Base-by-base conservation (phyloP, 495 filamentous ascomycete genomes). In the Hyaloscypha variabilis region DNA sequence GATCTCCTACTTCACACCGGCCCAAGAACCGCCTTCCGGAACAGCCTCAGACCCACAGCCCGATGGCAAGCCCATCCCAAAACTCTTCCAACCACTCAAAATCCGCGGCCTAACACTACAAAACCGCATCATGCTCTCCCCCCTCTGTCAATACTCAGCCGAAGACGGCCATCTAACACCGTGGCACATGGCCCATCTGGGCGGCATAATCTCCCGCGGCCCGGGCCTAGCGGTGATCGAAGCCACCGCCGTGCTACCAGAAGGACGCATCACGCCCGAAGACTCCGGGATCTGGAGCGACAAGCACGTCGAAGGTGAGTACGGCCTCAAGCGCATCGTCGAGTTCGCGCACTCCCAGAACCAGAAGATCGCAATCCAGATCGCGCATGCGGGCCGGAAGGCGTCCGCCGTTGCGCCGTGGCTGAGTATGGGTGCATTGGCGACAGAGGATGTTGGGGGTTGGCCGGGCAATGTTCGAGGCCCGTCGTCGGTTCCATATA, bases 321-420 rank as follows among this genome's bases (percentile, higher is more conserved):
- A 79, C 29, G 83, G 82, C 1, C 68, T 93, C 62, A 81, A 79
- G 67, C 76, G 82, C 21, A 79, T 90, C 58, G 78, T 87, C 29
- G 88, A 92, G 51, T 92, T 93, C 67, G 85, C 83, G 2, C 87
- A 94, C 74, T 83, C 79, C 59, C 89, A 91, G 73, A 77, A 78
- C 70, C 87, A 88, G 74, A 87, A 88, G 67, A 86, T 91, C 53
- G 90, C 82, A 51, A 87, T 94, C 64, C 91, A 95, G 77, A 73
- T 94, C 6, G 89, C 78, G 17, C 91, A 95, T 70, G 90, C 91
- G 2, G 91, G 91, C 1, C 78, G 91, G n/a, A 93, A 93, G 70
- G 88, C 88, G 0, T 83, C 79, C 58, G 89, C 84, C 1, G 81
- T 90, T 3, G 84, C 91, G 0, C 89, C 90, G 0, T 92, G 89